Evolutionary conservation across 2,329 filamentous ascomycete species (phyloP), one percentile per base, ranked within the genome.

Genomic region (Xylariales sp.): DNA sequence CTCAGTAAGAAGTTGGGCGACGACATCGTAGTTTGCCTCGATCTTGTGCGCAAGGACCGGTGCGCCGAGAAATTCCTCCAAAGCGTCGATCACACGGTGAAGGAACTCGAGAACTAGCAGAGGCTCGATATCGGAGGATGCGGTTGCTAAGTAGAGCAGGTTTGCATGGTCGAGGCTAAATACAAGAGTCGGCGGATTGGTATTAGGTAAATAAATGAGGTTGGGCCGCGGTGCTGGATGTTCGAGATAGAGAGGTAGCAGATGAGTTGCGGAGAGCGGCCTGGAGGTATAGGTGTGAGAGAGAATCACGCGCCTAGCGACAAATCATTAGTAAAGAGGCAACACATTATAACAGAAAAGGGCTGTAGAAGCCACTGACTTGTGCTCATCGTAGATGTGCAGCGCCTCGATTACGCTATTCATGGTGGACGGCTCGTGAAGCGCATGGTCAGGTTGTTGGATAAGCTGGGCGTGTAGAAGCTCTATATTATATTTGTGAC

Each of bases 341-440:
- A 32, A 6, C 43, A 9, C 10, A 23, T 23, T 23, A 23, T 43
- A 49, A 43, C 16, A 18, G 64, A 7, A 45, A 34, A 48, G 58
- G 8, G 18, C 36, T 16, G 23, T 3, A 52, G 39, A 7, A 30
- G 8, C 16, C 8, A 76, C 87, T 77, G 83, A 97, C 94, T 94
- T 93, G 82, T 94, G 90, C 84, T 97, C 94, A 87, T 98, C 94
- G 81, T 92, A 97, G 79, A 99, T 94, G 84, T 98, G 95, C 77
- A 99, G 86, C 79, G 95, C 96, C 85, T 98, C 95, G 78, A 99
- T 92, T 78, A 92, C 89, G 83, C 93, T 90, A 83, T 88, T 93
- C 92, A 94, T 95, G 79, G 81, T 90, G 80, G 77, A 69, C 69
- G 76, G 71, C 69, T 72, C 69, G 71, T 67, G 67, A 72, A 71